A percentile compares a stretch with the other conserved stretches of the same genome.
Conservation (phyloP, 208 protist genomes). For the Crithidia thermophila region DNA sequence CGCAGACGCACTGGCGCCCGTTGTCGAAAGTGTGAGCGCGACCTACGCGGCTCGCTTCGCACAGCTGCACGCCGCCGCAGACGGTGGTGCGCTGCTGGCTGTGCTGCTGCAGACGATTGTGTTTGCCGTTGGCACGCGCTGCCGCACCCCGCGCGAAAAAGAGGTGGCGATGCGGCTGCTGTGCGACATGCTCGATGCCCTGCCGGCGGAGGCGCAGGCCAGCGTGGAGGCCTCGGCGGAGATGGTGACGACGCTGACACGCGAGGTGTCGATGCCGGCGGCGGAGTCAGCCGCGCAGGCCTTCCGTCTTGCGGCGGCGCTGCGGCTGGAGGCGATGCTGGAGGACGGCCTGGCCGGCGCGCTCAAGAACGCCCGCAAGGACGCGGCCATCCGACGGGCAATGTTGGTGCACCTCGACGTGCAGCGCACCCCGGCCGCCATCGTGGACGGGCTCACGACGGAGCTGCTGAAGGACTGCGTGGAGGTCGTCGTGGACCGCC, state of each 20-base stretch:
- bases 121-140: constrained; percentile 56
- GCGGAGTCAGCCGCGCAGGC: constrained; percentile 59
- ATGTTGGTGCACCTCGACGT: constrained; percentile 67
- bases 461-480: constrained; percentile 72
- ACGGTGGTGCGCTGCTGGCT: constrained; percentile 21
- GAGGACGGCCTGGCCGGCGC: constrained; percentile 54
- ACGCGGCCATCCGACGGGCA: constrained; percentile 59
- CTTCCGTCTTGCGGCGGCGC: constrained; percentile 54
- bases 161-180: constrained; percentile 61
- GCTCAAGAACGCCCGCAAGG: constrained; percentile 57
- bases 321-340: constrained; percentile 50
- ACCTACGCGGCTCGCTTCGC: constrained; percentile 55
- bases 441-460: constrained; percentile 42
- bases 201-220: constrained; percentile 23
- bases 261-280: constrained; percentile 69
- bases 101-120: constrained; percentile 50
- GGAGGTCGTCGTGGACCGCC: constrained; percentile 73
- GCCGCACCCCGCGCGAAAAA: constrained; percentile 78
- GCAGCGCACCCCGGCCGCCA: constrained; percentile 34
- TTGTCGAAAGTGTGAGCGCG: constrained; percentile 45
- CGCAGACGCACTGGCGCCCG: constrained; percentile 52
- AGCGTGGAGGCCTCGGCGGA: constrained; percentile 19
- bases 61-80: constrained; percentile 29
- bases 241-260: constrained; percentile 49
- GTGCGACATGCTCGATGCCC: constrained; percentile 44